Evolutionary conservation across 2,329 filamentous ascomycete species (phyloP), one percentile per base, ranked within the genome.

Genomic region (Diaporthe eres): DNA sequence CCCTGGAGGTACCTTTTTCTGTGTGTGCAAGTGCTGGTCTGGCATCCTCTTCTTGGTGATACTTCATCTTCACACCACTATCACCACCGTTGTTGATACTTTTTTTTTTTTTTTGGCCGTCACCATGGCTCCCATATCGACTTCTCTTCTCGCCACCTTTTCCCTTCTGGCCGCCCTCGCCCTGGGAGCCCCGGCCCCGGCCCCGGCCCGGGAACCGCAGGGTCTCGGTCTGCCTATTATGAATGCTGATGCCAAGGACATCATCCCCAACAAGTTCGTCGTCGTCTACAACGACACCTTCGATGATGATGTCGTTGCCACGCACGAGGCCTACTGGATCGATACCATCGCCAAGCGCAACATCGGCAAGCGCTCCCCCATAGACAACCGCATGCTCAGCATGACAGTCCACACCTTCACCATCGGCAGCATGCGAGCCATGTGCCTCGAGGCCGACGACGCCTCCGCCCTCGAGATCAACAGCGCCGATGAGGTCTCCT

Each of bases 251-350:
- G 87, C 86, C 73, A 78, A 78, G 13, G 84, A 90, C 79, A 82
- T 88, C 75, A 87, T 92, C 65, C 84, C 88, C 49, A 88, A 90
- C 84, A 85, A 86, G 67, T 93, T 92, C 83, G 92, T 93, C 77
- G 90, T 93, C 73, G 90, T 93, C 75, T 93, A 92, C 85, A 90
- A 92, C 82, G 85, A 85, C 78, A 88, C 86, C 74, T 87, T 87
- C 78, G 85, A 84, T 77, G 84, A 87, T 31, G 86, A 86, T 22
- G 84, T 84, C 51, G 87, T 92, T 79, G 82, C 84, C 51, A 83
- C 86, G 67, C 89, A 91, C 81, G 84, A 90, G 80, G 82, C 85
- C 44, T 85, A 83, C 74, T 86, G 91, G 80, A 86, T 84, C 74
- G 80, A 85, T 57, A 82, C 87, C 60, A 82, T 93, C 74, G 84